Evolutionary conservation across 2,329 filamentous ascomycete species (phyloP).

Genomic region (Trichophyton verrucosum): DNA sequence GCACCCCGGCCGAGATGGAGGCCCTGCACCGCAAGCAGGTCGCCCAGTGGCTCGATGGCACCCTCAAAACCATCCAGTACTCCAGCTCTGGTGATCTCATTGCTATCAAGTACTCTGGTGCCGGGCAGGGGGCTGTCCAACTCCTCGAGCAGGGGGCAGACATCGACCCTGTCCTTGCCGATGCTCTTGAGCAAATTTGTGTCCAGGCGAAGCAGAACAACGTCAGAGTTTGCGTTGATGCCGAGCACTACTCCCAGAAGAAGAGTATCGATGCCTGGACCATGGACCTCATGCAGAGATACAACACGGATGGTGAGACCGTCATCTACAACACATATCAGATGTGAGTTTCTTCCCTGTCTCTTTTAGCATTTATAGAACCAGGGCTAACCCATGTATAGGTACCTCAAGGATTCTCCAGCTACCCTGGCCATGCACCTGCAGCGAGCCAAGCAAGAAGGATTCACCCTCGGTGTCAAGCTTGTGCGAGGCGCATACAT

Average conservation of each 20-base stretch:
- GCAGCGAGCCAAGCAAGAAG: slow-evolving; percentile 33
- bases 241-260: slow-evolving; percentile 43
- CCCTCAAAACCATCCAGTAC: slow-evolving; percentile 42
- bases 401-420: slow-evolving; percentile 37
- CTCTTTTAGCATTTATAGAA: neutral
- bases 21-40: slow-evolving; percentile 21
- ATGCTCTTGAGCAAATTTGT: slow-evolving; percentile 17
- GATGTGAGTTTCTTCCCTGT: slow-evolving; percentile 22
- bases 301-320: slow-evolving; percentile 34
- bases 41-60: slow-evolving; percentile 40
- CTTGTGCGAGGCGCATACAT: slow-evolving; percentile 44
- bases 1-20: slow-evolving; percentile 23
- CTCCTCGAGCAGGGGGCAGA: slow-evolving; percentile 11
- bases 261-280: slow-evolving; percentile 42
- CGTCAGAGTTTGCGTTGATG: slow-evolving; percentile 40
- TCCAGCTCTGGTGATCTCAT: slow-evolving; percentile 41
- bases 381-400: slow-evolving; percentile 1
- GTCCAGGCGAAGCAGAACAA: slow-evolving; percentile 6
- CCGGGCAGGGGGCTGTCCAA: slow-evolving; percentile 34
- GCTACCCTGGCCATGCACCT: slow-evolving; percentile 36
- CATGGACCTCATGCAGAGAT: slow-evolving; percentile 41
- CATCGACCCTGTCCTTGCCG: slow-evolving; percentile 11
- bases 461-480: slow-evolving; percentile 42
- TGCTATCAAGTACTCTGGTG: slow-evolving; percentile 57
- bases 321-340: slow-evolving; percentile 47